Evolutionary conservation across 176 grass and related monocot genomes (phyloP).

Genomic region (Saccharum spontaneum): DNA sequence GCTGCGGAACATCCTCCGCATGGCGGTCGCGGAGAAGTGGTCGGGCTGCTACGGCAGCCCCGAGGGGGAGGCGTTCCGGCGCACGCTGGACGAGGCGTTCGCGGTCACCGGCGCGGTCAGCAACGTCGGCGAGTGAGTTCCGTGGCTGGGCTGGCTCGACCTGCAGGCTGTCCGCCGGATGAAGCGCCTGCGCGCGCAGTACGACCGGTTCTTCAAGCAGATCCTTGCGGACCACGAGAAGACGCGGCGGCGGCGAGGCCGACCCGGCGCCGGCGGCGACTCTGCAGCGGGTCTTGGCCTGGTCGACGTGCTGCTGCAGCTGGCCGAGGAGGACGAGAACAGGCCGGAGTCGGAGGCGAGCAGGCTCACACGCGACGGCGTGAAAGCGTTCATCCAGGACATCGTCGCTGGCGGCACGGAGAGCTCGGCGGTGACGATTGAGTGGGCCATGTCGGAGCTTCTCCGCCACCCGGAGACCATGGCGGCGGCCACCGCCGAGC

Average conservation of each 20-base stretch:
- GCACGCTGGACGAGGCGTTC: conserved; percentile 61
- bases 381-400: conserved; percentile 58
- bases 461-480: conserved; percentile 26
- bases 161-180: conserved; percentile 35
- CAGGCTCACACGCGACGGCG: conserved; percentile 51
- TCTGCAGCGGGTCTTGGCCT: conserved; percentile 12
- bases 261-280: neutral
- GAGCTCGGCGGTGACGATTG: conserved; percentile 54
- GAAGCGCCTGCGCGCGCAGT: conserved; percentile 40
- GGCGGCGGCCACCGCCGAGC: conserved; percentile 41
- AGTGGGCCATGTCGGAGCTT: conserved; percentile 72
- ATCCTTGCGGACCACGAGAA: conserved; percentile 51
- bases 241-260: neutral
- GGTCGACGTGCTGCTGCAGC: conserved; percentile 59
- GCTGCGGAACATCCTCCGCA: conserved; percentile 54
- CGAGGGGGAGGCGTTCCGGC: conserved; percentile 46
- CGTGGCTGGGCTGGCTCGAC: conserved; percentile 54
- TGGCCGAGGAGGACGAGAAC: conserved; percentile 1
- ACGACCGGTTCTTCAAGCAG: conserved; percentile 57
- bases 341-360: conserved; percentile 25
- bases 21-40: conserved; percentile 59
- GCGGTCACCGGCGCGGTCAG: conserved; percentile 41
- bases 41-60: conserved; percentile 29
- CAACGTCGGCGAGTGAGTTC: conserved; percentile 63
- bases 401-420: conserved; percentile 58